Percentiles rank a stretch among this genome's conserved stretches.
Evolutionary conservation across 192 early-diverging fungal species (phyloP).

Genomic region (Coemansia sp.): DNA sequence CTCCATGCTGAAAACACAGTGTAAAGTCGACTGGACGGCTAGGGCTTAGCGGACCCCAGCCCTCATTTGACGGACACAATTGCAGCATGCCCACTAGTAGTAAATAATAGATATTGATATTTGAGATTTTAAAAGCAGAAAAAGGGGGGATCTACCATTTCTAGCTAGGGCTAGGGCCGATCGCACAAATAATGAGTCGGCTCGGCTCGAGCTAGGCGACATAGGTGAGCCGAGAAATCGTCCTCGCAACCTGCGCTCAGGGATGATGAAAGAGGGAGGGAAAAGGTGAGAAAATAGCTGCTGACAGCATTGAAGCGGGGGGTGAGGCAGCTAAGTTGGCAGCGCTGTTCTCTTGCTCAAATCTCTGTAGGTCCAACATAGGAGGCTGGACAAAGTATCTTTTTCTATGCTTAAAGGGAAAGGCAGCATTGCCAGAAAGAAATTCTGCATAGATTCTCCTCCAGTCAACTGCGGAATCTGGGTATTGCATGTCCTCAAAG

Average conservation of each 20-base stretch:
- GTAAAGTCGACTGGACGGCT: constrained; percentile 51
- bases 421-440: not conserved
- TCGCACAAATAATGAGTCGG: not conserved
- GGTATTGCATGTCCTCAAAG: not conserved
- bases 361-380: not conserved
- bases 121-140: not conserved
- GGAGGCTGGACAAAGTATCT: not conserved
- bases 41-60: constrained; percentile 57
- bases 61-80: constrained; percentile 44
- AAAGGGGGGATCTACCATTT: not conserved
- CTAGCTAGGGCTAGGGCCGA: not conserved
- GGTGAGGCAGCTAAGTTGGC: not conserved
- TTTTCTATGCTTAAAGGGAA: not conserved
- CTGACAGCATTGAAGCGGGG: not conserved
- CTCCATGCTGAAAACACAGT: constrained; percentile 47
- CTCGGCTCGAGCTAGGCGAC: not conserved
- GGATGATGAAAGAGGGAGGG: not conserved
- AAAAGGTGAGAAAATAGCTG: not conserved
- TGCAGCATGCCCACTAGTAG: not conserved
- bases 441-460: not conserved
- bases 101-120: not conserved
- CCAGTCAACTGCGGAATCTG: not conserved
- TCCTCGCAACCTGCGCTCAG: not conserved
- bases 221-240: not conserved
- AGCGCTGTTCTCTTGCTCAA: not conserved